Conservation (phyloP, 2,329 filamentous ascomycete genomes). For the Zymoseptoria pseudotritici region DNA sequence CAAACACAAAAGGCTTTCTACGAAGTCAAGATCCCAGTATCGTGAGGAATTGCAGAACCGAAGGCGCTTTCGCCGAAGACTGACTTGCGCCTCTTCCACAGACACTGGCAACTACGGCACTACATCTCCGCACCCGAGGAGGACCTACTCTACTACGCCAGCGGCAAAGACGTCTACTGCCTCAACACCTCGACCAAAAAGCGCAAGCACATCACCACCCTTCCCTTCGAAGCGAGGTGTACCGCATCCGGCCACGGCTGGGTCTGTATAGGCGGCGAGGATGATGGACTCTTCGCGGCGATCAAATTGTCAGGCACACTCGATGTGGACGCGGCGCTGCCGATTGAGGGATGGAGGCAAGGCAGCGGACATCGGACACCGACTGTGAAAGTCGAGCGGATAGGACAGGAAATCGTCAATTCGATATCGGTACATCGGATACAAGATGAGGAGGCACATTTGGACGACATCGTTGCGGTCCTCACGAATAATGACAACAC, state of each 20-base stretch:
- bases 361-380: conserved; percentile 21
- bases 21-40: conserved; percentile 42
- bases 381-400: conserved; percentile 49
- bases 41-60: conserved; percentile 29
- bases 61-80: neutral
- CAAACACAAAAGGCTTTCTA: conserved; percentile 40
- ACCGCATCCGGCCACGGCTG: conserved; percentile 80
- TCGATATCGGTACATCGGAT: conserved; percentile 58
- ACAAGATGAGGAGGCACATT: conserved; percentile 42
- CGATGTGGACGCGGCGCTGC: conserved; percentile 52
- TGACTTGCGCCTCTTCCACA: conserved; percentile 29
- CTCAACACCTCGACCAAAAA: conserved; percentile 60
- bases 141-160: conserved; percentile 78
- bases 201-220: conserved; percentile 66
- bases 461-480: conserved; percentile 56
- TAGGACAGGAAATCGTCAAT: conserved; percentile 59
- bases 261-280: conserved; percentile 79
- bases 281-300: conserved; percentile 78
- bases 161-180: conserved; percentile 54
- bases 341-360: conserved; percentile 36
- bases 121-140: conserved; percentile 74
- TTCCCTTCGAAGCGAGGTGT: conserved; percentile 65
- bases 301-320: conserved; percentile 52
- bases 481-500: conserved; percentile 89
- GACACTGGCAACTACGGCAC: conserved; percentile 83